Base-by-base conservation (phyloP, 805 yeast genomes). In the Starmerella ratchasimensis region DNA sequence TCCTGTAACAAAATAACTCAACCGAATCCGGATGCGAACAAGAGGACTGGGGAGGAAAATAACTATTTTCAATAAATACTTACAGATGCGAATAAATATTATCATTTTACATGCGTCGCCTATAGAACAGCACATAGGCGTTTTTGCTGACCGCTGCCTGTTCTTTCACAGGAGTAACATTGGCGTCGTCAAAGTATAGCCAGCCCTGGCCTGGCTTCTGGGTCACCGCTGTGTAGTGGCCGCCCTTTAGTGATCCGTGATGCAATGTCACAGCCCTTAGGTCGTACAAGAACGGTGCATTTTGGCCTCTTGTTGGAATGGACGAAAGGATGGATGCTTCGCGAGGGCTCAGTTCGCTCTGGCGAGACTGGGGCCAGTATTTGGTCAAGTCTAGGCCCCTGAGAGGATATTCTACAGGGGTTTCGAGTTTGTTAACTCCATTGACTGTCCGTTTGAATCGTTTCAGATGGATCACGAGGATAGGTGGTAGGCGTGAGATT, bases 171-270 rank as follows among this genome's bases (percentile, higher is more conserved):
- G 63, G 68, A 20, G 70, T 62, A n/a, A 78, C 76, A 38, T 67
- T 69, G 0, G 80, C 68, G 56, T 84, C 95, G 56, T 84, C 94
- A 56, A 76, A 84, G 43, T 74, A 71, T 50, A 80, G 74, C 94
- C 94, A 84, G 1, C 75, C 78, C 36, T 44, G 28, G 52, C 58
- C 54, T 19, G 74, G 74, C 50, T 81, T 81, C 52, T 73, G 62
- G 4, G 81, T 88, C 52, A 65, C 80, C 1, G 93, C 63, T 0
- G 95, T 86, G 57, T 86, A 86, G 57, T 86, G 96, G 0, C 96
- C 96, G 7, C 86, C 80, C 29, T 75, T 70, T 27, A 86, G 63
- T 28, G 79, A 74, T 10, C 96, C 96, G 44, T 61, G 74, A 57
- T 86, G 96, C 47, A 81, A 75, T 13, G 82, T 82, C 1, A 84